Conservation (phyloP, 495 filamentous ascomycete genomes). For the Trichoderma asperelloides region DNA sequence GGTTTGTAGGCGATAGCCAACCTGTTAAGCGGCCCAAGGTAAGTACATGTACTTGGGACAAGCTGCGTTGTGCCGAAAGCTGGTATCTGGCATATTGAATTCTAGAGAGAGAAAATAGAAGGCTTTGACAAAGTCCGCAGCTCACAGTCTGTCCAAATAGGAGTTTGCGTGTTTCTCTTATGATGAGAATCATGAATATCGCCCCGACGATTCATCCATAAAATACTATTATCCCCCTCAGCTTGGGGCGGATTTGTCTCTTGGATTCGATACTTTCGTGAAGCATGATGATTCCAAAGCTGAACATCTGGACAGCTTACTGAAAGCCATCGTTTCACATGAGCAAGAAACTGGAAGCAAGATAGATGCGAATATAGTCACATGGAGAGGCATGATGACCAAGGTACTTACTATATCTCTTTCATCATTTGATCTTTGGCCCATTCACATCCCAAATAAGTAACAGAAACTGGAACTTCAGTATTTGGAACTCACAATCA, state of each 20-base stretch:
- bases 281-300: slow-evolving; percentile 74
- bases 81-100: not conserved
- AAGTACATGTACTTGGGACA: not conserved
- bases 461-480: not conserved
- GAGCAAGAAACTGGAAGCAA: slow-evolving; percentile 58
- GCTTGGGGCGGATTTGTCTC: slow-evolving; percentile 61
- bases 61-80: not conserved
- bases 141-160: slow-evolving; percentile 24
- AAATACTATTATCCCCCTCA: slow-evolving; percentile 79
- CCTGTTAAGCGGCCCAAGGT: slow-evolving; percentile 59
- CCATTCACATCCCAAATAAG: not conserved
- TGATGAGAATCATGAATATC: slow-evolving; percentile 70
- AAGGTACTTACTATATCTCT: slow-evolving; percentile 48
- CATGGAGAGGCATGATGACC: slow-evolving; percentile 98
- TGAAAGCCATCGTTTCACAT: slow-evolving; percentile 62
- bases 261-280: slow-evolving; percentile 73
- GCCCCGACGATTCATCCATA: slow-evolving; percentile 65
- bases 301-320: slow-evolving; percentile 78
- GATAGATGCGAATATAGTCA: slow-evolving; percentile 72
- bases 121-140: no score
- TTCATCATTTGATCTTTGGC: not conserved
- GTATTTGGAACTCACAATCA: not conserved
- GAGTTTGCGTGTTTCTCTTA: slow-evolving; percentile 91
- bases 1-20: slow-evolving; percentile 51
- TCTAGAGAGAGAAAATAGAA: not conserved